Evolutionary conservation across 2,329 filamentous ascomycete genomes (phyloP).

Genomic region (Neonectria coccinea): DNA sequence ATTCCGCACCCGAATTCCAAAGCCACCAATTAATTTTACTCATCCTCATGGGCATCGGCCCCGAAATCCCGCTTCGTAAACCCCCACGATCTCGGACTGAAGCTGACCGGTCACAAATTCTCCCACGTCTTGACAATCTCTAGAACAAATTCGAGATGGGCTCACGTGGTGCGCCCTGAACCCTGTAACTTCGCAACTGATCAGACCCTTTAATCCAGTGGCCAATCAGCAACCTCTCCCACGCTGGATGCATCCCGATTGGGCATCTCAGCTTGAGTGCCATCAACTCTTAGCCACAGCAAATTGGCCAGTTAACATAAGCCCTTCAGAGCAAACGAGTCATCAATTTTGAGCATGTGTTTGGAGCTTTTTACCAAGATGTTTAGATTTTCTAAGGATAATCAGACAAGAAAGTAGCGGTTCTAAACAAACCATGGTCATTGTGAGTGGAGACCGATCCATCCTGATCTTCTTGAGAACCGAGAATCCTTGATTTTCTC

Average conservation of each 20-base stretch:
- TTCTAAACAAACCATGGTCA: background rate
- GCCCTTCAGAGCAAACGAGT: background rate
- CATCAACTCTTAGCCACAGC: background rate
- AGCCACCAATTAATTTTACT: too few relatives aligned
- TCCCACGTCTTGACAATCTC: background rate
- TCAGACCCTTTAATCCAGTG: background rate
- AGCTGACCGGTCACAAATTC: background rate
- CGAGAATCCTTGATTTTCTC: background rate
- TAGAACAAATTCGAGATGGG: background rate
- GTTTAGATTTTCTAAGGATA: background rate
- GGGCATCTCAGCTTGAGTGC: background rate
- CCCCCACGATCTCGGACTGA: background rate
- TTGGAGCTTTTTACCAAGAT: background rate
- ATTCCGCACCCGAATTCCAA: background rate
- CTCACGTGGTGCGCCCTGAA: background rate
- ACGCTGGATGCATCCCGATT: background rate
- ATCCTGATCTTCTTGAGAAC: background rate
- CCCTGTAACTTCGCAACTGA: background rate
- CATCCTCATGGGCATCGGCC: background rate
- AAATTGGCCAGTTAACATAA: background rate
- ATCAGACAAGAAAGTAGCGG: background rate
- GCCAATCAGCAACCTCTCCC: background rate
- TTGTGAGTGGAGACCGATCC: background rate
- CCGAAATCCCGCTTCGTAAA: slow-evolving; percentile 6
- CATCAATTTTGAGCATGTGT: background rate